Percentiles rank a stretch among this genome's conserved stretches.
These are phyloP conservation scores for Elasticomyces elasticus DNA, from an alignment of 495 filamentous ascomycete genomes.

Conservation along the genomic window DNA sequence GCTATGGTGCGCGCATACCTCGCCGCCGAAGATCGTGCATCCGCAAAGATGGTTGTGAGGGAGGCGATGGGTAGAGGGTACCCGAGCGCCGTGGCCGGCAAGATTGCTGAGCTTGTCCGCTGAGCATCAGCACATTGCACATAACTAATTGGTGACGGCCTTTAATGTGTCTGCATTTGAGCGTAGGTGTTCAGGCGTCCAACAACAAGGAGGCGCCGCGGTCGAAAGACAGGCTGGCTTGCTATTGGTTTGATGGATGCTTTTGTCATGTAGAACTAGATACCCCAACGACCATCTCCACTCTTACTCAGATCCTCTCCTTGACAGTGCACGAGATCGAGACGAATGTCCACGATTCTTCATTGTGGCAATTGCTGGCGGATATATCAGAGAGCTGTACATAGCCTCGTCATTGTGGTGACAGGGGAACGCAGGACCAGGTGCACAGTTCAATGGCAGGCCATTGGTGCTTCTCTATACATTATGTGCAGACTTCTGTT, in stretches of 20 bases:
- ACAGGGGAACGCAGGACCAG: too few species aligned
- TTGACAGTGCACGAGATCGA: too few species aligned
- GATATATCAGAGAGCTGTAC: too few species aligned
- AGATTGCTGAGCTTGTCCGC: constrained; percentile 82
- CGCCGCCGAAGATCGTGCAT: constrained; percentile 63
- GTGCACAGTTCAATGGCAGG: too few species aligned
- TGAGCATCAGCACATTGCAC: too few species aligned
- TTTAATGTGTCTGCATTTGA: background rate
- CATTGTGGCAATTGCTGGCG: too few species aligned
- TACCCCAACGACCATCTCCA: background rate
- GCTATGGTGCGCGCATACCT: constrained; percentile 95
- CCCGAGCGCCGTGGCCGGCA: constrained; percentile 79
- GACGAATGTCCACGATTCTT: too few species aligned
- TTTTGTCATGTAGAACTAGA: background rate
- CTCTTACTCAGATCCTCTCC: too few species aligned
- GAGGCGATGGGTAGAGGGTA: constrained; percentile 91
- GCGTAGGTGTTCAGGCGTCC: background rate
- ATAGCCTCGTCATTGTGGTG: too few species aligned
- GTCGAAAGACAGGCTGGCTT: background rate
- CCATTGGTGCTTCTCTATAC: too few species aligned
- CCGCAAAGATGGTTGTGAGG: constrained; percentile 64
- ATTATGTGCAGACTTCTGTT: too few species aligned
- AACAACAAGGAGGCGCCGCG: background rate
- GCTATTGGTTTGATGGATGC: background rate
- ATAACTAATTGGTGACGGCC: background rate